phyloP scores from a whole-genome alignment of 2,329 filamentous ascomycete genomes.

The Plectosphaerella sp. region DNA sequence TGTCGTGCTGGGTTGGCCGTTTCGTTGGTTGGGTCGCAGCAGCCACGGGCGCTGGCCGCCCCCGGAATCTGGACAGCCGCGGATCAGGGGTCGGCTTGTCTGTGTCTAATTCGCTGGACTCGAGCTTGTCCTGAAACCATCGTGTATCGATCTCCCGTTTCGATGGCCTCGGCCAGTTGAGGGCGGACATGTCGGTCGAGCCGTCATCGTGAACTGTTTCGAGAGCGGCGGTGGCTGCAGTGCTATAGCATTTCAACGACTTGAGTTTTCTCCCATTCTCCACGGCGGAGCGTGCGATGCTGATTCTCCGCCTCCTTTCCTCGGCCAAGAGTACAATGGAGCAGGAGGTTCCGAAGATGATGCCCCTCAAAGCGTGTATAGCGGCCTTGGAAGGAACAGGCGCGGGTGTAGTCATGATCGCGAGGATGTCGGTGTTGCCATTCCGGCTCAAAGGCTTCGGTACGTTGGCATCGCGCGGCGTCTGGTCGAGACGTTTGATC shows the following conservation, averaged over 20 bases:
- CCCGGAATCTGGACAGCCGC: background rate
- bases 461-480: no score
- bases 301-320: conserved; percentile 51
- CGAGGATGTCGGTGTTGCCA: conserved; percentile 8
- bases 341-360: conserved; percentile 53
- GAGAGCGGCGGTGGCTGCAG: conserved; percentile 7
- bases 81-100: background rate
- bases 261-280: conserved; percentile 50
- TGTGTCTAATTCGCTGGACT: background rate
- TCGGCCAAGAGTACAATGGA: conserved; percentile 51
- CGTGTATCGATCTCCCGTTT: background rate
- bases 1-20: no score
- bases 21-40: no score
- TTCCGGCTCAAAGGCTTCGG: conserved; percentile 2
- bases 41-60: no score
- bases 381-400: conserved; percentile 51
- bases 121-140: background rate
- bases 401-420: conserved; percentile 38
- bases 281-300: conserved; percentile 42
- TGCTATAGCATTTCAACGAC: conserved; percentile 26
- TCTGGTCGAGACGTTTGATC: no score
- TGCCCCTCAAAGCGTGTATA: conserved; percentile 49
- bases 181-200: conserved; percentile 13
- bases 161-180: conserved; percentile 16
- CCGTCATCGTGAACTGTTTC: conserved; percentile 17